Conservation (phyloP, 31 red algal genomes). For the Porphyra umbilicalis region DNA sequence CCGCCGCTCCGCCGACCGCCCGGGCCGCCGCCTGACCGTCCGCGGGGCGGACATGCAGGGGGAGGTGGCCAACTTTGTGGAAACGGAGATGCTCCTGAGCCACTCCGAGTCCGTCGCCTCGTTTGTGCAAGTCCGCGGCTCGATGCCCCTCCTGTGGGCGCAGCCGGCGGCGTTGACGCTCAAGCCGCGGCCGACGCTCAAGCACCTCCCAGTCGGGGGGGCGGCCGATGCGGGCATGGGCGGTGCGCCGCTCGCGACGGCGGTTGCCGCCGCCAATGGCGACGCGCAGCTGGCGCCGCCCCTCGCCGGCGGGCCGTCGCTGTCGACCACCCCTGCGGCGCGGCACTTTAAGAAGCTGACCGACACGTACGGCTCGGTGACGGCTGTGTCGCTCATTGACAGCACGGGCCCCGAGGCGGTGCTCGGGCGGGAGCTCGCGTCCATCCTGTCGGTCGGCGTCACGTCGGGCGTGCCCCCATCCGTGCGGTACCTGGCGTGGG, state of each 20-base stretch:
- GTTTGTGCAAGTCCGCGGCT: slow-evolving; percentile 75
- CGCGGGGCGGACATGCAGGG: slow-evolving; percentile 82
- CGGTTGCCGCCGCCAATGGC: neutral
- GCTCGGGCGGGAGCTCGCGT: slow-evolving; percentile 31
- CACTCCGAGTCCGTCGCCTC: slow-evolving; percentile 61
- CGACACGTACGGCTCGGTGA: slow-evolving; percentile 72
- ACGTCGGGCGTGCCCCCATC: neutral
- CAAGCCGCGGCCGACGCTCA: slow-evolving; percentile 65
- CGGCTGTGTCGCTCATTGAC: slow-evolving; percentile 78
- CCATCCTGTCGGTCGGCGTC: neutral
- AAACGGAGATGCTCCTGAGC: slow-evolving; percentile 72
- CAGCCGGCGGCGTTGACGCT: slow-evolving; percentile 77
- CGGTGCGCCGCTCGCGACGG: slow-evolving; percentile 30
- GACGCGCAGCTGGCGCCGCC: too few relatives aligned
- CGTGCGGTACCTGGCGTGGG: slow-evolving; percentile 67
- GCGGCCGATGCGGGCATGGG: slow-evolving; percentile 50
- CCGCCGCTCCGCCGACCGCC: slow-evolving; percentile 46
- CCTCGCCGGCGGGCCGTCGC: neutral
- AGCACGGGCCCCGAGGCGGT: slow-evolving; percentile 46
- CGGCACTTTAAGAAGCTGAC: slow-evolving; percentile 82
- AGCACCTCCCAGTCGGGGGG: slow-evolving; percentile 1
- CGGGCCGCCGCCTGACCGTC: slow-evolving; percentile 71
- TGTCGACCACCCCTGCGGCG: slow-evolving; percentile 18
- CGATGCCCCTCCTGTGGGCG: slow-evolving; percentile 83
- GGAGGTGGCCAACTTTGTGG: slow-evolving; percentile 92